Evolutionary conservation across 352 stramenopile species (phyloP).

Genomic region (Plasmopara muralis): DNA sequence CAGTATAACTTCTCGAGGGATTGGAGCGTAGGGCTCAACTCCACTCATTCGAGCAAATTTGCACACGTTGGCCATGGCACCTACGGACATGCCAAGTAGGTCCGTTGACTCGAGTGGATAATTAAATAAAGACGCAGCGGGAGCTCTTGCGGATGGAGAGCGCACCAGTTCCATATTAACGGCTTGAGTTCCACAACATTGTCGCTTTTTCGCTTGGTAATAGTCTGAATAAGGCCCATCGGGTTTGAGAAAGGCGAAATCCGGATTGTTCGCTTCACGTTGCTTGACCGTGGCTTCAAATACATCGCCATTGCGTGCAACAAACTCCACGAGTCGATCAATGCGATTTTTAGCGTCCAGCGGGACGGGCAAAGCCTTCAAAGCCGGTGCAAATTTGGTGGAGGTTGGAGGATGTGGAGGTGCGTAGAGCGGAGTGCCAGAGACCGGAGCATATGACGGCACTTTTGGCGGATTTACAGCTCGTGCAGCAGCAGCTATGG

Average conservation of each 20-base stretch:
- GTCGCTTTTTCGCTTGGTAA: conserved; percentile 44
- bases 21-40: conserved; percentile 31
- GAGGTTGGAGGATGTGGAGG: conserved; percentile 6
- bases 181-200: conserved; percentile 11
- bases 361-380: conserved; percentile 17
- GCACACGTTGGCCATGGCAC: conserved; percentile 52
- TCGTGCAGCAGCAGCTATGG: conserved; percentile 32
- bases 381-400: conserved; percentile 3
- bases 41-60: conserved; percentile 30
- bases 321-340: conserved; percentile 52
- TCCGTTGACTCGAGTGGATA: conserved; percentile 4
- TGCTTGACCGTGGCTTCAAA: conserved; percentile 44
- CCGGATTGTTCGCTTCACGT: conserved; percentile 44
- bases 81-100: conserved; percentile 28
- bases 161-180: neutral
- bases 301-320: conserved; percentile 42
- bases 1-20: conserved; percentile 33
- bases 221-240: conserved; percentile 43
- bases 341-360: conserved; percentile 42
- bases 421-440: conserved; percentile 10
- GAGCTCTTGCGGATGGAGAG: conserved; percentile 3
- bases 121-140: neutral
- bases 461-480: conserved; percentile 1
- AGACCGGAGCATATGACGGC: conserved; percentile 6
- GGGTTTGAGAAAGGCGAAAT: conserved; percentile 46